Percentiles rank a stretch among this genome's conserved stretches.
These are phyloP conservation scores for Quercus parvula DNA, from an alignment of 306 rosid species.

Conservation along the genomic window DNA sequence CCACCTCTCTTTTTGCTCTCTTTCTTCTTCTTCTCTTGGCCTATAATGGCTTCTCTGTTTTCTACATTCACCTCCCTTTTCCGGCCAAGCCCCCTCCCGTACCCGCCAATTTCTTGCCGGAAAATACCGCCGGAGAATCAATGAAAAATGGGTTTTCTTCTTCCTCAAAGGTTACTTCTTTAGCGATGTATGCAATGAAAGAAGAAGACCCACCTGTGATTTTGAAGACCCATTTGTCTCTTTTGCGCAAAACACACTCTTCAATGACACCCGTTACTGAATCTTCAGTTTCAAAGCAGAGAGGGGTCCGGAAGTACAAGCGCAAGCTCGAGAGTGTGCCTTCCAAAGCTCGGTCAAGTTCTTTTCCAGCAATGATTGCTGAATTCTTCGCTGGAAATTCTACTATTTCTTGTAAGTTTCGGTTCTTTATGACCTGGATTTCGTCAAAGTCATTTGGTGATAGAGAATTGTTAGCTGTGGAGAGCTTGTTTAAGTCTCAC, in stretches of 20 bases:
- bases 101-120: conserved; percentile 13
- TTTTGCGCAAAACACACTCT: conserved; percentile 18
- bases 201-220: conserved; percentile 34
- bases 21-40: conserved; percentile 54
- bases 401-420: conserved; percentile 38
- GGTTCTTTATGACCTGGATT: conserved; percentile 95
- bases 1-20: conserved; percentile 50
- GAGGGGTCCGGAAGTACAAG: conserved; percentile 41
- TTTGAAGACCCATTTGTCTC: conserved; percentile 24
- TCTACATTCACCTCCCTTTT: conserved; percentile 46
- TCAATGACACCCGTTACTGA: neutral
- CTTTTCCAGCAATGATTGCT: conserved; percentile 39
- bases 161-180: conserved; percentile 37
- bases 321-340: conserved; percentile 44
- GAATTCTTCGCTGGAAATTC: conserved; percentile 42
- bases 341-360: conserved; percentile 9
- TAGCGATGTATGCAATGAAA: conserved; percentile 29
- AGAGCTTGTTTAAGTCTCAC: conserved; percentile 74
- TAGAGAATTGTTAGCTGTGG: conserved; percentile 58
- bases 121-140: conserved; percentile 3
- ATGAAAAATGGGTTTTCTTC: conserved; percentile 24
- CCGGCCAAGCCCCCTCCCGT: conserved; percentile 15
- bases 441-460: conserved; percentile 53
- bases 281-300: conserved; percentile 6
- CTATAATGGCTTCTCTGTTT: conserved; percentile 57